Evolutionary conservation across 2,329 filamentous ascomycete species (phyloP), one percentile per base, ranked within the genome.

Genomic region (Scedosporium minutisporum): DNA sequence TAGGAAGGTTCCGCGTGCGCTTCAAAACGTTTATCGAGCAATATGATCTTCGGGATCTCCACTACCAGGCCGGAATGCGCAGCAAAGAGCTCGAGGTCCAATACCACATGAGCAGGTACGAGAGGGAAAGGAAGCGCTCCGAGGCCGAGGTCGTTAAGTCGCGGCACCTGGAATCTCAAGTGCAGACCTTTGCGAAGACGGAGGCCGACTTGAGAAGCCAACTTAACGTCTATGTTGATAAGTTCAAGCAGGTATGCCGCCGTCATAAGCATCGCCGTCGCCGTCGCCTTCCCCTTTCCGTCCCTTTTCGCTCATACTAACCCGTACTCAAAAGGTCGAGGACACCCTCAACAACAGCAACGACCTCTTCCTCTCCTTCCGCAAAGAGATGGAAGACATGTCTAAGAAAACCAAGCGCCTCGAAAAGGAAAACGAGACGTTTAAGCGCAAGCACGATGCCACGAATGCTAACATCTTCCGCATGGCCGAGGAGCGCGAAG

Each of bases 351-450:
- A 97, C 77, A 97, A 97, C 73, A 96, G 91, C 76, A 97, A 97
- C 78, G 95, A 97, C 73, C 80, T 97, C 62, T 97, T 97, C 75
- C 80, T 97, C 68, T 97, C 95, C 0, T 97, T 97, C 77, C 86
- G 93, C 62, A 97, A 96, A 78, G 95, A 97, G 76, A 97, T 97
- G 93, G 95, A 97, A 76, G 95, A 97, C 71, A 97, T 97, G 93
- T 96, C 93, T 0, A 97, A 97, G 79, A 97, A 97, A 79, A 96
- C 93, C 5, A 97, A 97, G 76, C 88, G 92, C 27, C 80, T 99
- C 61, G 95, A 99, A 74, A 96, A 96, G 76, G 95, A 99, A 71
- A 97, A 99, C 70, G 88, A 95, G 69, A 88, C 85, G 18, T 83
- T 96, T 60, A 96, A 91, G 67, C 86, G 93, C 63, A 96, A 97